A percentile compares a stretch with the other conserved stretches of the same genome.
phyloP scores from a whole-genome alignment of 164 flowering plant genomes.

The Tetrastigma voinierianum region DNA sequence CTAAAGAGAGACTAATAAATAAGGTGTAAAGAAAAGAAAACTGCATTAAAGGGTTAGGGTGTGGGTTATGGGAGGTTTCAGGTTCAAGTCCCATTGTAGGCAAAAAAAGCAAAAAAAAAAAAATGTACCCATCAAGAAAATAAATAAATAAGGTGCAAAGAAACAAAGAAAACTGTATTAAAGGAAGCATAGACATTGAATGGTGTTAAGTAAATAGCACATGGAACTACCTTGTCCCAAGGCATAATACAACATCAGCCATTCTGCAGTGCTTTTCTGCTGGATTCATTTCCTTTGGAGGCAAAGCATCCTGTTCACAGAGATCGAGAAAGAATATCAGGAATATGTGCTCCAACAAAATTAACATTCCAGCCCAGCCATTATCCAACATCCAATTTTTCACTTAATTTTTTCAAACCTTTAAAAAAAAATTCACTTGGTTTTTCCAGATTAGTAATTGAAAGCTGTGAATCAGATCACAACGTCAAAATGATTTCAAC shows the following conservation, averaged over 20 bases:
- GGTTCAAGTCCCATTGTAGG: too few relatives aligned
- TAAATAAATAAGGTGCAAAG: not conserved
- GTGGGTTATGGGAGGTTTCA: too few relatives aligned
- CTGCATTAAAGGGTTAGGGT: not conserved
- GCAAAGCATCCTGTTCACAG: slow-evolving; percentile 74
- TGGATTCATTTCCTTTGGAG: slow-evolving; percentile 78
- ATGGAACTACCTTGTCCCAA: slow-evolving; percentile 82
- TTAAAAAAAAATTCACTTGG: too few relatives aligned
- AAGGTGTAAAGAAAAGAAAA: not conserved
- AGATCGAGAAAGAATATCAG: slow-evolving; percentile 1
- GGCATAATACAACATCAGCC: slow-evolving; percentile 89
- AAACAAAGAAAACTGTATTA: not conserved
- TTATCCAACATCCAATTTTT: not conserved
- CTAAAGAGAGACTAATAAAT: too few relatives aligned
- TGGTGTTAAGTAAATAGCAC: too few relatives aligned
- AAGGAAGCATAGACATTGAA: not conserved
- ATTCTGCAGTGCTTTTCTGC: slow-evolving; percentile 86
- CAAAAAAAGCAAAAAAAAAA: too few relatives aligned
- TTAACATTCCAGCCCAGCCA: not conserved
- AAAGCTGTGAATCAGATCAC: too few relatives aligned
- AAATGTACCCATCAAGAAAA: too few relatives aligned
- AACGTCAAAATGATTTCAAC: too few relatives aligned
- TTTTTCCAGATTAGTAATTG: too few relatives aligned
- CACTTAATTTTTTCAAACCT: too few relatives aligned
- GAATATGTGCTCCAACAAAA: not conserved